A percentile compares a stretch with the other conserved stretches of the same genome.
Evolutionary conservation across 2,329 filamentous ascomycete genomes (phyloP).

Genomic region (Gliomastix tumulicola): DNA sequence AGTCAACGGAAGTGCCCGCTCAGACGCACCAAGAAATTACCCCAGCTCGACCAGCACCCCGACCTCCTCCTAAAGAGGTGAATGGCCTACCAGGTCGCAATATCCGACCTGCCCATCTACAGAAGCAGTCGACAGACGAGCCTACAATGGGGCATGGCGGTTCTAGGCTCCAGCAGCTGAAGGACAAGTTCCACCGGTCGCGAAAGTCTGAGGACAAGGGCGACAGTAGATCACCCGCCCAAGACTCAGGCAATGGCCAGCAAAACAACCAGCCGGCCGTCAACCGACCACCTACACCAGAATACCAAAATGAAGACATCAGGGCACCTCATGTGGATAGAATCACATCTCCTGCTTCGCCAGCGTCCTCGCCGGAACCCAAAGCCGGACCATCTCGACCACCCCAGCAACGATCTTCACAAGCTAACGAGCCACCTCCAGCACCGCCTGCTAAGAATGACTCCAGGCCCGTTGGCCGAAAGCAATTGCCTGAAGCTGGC

Average conservation of each 20-base stretch:
- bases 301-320: conserved; percentile 37
- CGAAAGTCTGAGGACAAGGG: conserved; percentile 11
- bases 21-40: too few species aligned
- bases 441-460: too few species aligned
- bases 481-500: too few species aligned
- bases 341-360: conserved; percentile 35
- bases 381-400: too few species aligned
- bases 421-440: too few species aligned
- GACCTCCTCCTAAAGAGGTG: too few species aligned
- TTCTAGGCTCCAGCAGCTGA: conserved; percentile 22
- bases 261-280: conserved; percentile 2
- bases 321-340: conserved; percentile 25
- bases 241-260: not conserved
- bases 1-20: too few species aligned
- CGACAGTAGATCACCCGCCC: not conserved
- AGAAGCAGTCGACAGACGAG: conserved; percentile 8
- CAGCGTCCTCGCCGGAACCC: conserved; percentile 34
- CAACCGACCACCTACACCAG: conserved; percentile 38
- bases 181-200: conserved; percentile 17
- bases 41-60: too few species aligned
- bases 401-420: too few species aligned
- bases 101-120: conserved; percentile 11
- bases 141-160: conserved; percentile 21
- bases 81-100: conserved; percentile 19
- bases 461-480: too few species aligned